Percentiles rank a stretch among this genome's conserved stretches.
Conservation (phyloP, 2,329 filamentous ascomycete species). For the Kalaharituber pfeilii region DNA sequence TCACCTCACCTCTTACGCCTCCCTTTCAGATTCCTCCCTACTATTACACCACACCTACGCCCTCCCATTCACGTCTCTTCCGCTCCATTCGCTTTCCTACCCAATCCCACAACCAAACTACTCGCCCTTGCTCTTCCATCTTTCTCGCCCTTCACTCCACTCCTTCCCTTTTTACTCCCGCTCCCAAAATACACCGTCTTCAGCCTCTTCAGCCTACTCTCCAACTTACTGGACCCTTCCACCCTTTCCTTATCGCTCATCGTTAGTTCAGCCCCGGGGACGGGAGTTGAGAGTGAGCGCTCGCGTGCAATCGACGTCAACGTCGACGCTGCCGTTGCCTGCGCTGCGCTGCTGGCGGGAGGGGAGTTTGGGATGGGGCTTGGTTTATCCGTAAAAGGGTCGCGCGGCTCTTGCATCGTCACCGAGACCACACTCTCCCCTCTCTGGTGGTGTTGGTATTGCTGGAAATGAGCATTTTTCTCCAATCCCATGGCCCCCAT, state of each 20-base stretch:
- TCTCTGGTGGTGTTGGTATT: background rate
- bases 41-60: too few relatives aligned
- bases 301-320: too few relatives aligned
- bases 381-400: too few relatives aligned
- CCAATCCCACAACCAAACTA: conserved; percentile 38
- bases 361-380: too few relatives aligned
- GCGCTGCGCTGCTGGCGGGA: too few relatives aligned
- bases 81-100: background rate
- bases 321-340: background rate
- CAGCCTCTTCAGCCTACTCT: conserved; percentile 22
- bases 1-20: too few relatives aligned
- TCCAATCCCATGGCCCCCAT: conserved; percentile 12
- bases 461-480: too few relatives aligned
- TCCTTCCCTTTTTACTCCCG: conserved; percentile 30
- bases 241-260: conserved; percentile 1
- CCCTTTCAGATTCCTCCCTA: too few relatives aligned
- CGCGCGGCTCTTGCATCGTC: conserved; percentile 9
- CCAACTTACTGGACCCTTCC: conserved; percentile 13
- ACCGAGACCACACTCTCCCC: conserved; percentile 13
- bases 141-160: conserved; percentile 64
- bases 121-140: conserved; percentile 58
- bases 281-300: conserved; percentile 7
- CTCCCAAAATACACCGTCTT: conserved; percentile 22
- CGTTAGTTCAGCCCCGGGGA: conserved; percentile 16
- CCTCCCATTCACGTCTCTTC: background rate